Evolutionary conservation across 2,329 filamentous ascomycete species (phyloP).

Genomic region (Phyllosticta capitalensis): DNA sequence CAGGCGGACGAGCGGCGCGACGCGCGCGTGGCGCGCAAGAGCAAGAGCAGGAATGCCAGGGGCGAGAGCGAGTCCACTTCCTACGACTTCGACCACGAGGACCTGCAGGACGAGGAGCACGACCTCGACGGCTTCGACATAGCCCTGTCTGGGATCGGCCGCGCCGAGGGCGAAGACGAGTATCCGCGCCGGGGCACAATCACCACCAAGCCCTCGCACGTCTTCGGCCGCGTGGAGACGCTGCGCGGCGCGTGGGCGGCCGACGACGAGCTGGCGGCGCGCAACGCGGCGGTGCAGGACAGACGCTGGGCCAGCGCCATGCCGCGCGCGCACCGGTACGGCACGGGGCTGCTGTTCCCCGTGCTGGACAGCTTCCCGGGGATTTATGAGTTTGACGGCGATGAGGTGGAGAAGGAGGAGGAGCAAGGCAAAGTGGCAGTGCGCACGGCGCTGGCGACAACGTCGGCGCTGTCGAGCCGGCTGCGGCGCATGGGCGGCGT

Average conservation of each 20-base stretch:
- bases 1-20: constrained; percentile 13
- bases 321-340: constrained; percentile 33
- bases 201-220: constrained; percentile 22
- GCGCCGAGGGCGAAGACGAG: neutral
- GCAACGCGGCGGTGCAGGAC: constrained; percentile 17
- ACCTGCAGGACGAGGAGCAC: constrained; percentile 21
- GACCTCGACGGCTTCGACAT: constrained; percentile 10
- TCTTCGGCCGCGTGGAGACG: constrained; percentile 32
- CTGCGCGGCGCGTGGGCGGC: constrained; percentile 32
- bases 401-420: neutral
- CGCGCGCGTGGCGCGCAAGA: constrained; percentile 21
- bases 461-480: constrained; percentile 59
- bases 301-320: neutral
- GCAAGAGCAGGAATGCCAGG: neutral
- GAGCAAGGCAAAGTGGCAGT: constrained; percentile 23
- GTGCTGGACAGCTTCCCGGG: constrained; percentile 74
- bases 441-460: constrained; percentile 55
- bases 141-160: neutral
- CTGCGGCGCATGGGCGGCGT: constrained; percentile 58
- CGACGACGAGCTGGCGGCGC: constrained; percentile 19
- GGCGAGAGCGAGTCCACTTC: neutral
- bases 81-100: constrained; percentile 16
- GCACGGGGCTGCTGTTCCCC: constrained; percentile 55
- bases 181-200: neutral
- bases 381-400: constrained; percentile 50